Base-by-base conservation (phyloP, 768 basidiomycete genomes). In the Fibroporia radiculosa region DNA sequence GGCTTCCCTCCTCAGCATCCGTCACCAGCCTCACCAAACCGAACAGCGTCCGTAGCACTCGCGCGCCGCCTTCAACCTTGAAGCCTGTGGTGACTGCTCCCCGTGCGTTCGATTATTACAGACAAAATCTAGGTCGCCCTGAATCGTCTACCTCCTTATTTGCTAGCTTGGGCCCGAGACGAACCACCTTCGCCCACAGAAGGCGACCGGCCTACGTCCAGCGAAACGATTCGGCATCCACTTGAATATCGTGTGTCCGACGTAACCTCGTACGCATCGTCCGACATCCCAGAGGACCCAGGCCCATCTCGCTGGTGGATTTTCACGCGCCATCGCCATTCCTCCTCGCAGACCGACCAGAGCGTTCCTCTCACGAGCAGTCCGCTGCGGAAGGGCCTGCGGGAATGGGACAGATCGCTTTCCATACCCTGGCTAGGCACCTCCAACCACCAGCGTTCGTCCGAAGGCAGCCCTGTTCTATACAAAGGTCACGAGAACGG, bases 81-180 rank as follows among this genome's bases (percentile, higher is more conserved):
- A 65, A 71, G 48, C 71, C 72, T 1, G 78, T 87, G 48, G 66
- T 85, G 45, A 85, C 83, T 42, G 68, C 73, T 25, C 85, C 85
- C 48, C 84, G 85, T 88, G 62, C 56, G 78, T 72, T 11, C 35
- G 39, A 18, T 43, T 39, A 24, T 22, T 28, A 34, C 23, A 8
- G 10, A 8, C 29, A n/a, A n/a, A 31, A 8, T n/a, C 34, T 35
- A n/a, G 13, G 16, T 19, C 34, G 16, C 8, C 29, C 20, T 35
- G 7, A 35, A 35, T 35, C n/a, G n/a, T 35, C 34, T 8, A 18
- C 10, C 34, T 35, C n/a, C 46, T 33, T 45, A 40, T 32, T 48
- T 26, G 42, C 11, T 42, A 91, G 87, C 88, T 39, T 91, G 87
- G 87, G 88, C 87, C 3, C 71, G 75, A 53, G 82, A 90, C 58